These are phyloP conservation scores for Salinomyces thailandicus DNA, from an alignment of 2,329 filamentous ascomycete genomes.

Conservation along the genomic window DNA sequence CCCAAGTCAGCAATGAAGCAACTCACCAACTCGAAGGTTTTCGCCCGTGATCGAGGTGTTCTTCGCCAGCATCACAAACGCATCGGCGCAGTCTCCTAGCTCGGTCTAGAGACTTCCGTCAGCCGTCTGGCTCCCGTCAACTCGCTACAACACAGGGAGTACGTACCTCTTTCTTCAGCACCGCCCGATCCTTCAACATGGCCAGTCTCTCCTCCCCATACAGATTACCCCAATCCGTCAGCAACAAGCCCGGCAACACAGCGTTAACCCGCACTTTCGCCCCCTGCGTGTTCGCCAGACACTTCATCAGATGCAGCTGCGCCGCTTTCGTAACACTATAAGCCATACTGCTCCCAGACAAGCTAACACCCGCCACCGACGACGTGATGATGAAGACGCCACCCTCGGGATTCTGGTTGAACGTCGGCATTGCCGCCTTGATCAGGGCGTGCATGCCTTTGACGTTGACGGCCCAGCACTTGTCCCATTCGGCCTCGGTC, in stretches of 20 bases:
- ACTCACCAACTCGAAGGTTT: conserved; percentile 34
- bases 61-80: conserved; percentile 45
- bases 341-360: conserved; percentile 51
- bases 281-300: conserved; percentile 52
- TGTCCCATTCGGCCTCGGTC: conserved; percentile 53
- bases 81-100: conserved; percentile 45
- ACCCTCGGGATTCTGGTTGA: conserved; percentile 52
- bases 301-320: conserved; percentile 55
- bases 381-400: conserved; percentile 54
- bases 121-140: neutral
- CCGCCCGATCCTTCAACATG: conserved; percentile 43
- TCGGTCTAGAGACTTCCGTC: conserved; percentile 30
- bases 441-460: conserved; percentile 12
- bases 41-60: conserved; percentile 43
- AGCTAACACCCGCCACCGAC: conserved; percentile 45
- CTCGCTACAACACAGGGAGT: neutral
- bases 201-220: conserved; percentile 46
- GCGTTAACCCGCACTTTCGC: conserved; percentile 54
- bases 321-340: conserved; percentile 71
- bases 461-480: conserved; percentile 36
- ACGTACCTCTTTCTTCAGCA: conserved; percentile 48
- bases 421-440: conserved; percentile 42
- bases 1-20: neutral
- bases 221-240: conserved; percentile 53
- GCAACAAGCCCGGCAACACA: conserved; percentile 52